Base-by-base conservation (phyloP, 768 basidiomycete species). In the Tricholoma furcatifolium region DNA sequence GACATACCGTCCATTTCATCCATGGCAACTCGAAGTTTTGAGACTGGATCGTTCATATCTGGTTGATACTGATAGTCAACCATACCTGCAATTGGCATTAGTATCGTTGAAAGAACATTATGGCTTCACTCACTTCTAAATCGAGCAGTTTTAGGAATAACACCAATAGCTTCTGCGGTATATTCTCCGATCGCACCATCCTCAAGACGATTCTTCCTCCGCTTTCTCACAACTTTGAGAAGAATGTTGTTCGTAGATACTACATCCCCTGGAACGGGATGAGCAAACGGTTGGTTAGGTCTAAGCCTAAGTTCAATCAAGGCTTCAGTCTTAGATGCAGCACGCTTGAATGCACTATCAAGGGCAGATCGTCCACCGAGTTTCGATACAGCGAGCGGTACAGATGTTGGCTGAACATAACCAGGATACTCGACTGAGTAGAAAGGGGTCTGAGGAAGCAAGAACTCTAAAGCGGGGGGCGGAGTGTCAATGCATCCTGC, bases 341-440 rank as follows among this genome's bases (percentile, higher is more conserved):
- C 78, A 30, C 87, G 81, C 58, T 79, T 83, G 74, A 98, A 95
- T 12, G 86, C 91, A 44, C 72, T 78, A 51, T 94, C 87, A 3
- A 98, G 73, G 54, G 77, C 79, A 23, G 77, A 62, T 59, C 87
- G 86, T 4, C 89, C 86, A 2, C 89, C 91, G 10, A 91, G 75
- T 52, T 77, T 83, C 43, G 77, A 71, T 40, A 93, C 67, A 2
- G 87, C 91, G 15, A 74, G 59, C 0, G 83, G 75, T 4, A 85
- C 77, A 31, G 91, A 88, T 1, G 76, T 65, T 3, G 76, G 69
- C 12, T 76, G 70, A 49, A 97, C 85, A 59, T 92, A 91, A 55
- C 93, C 93, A 6, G 93, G 93, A 71, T 93, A 96, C 67, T 97
- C 94, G 55, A 96, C 75, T 4, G 91, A 87, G 64, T 88, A 88